Conservation (phyloP, 192 early-diverging fungal species). For the Coemansia sp. region DNA sequence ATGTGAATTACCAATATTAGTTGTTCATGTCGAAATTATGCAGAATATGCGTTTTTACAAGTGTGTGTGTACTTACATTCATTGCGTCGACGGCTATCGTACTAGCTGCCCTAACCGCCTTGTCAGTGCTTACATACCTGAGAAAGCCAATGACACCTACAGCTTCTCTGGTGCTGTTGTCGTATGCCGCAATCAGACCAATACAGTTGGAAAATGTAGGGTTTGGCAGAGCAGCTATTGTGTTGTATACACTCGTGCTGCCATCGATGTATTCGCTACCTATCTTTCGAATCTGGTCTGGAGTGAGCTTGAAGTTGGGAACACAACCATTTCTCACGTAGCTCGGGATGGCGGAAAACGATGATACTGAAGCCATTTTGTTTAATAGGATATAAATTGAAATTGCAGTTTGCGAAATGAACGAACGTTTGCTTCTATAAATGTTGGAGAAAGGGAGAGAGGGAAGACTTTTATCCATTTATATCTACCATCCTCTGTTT, state of each 20-base stretch:
- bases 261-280: neutral
- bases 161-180: conserved; percentile 18
- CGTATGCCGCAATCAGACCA: conserved; percentile 9
- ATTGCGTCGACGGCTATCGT: conserved; percentile 55
- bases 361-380: neutral
- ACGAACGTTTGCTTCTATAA: no score
- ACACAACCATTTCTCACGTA: neutral
- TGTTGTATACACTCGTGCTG: conserved; percentile 2
- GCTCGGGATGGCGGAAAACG: neutral
- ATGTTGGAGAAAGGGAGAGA: no score
- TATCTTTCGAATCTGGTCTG: neutral
- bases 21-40: no score
- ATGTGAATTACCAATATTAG: no score
- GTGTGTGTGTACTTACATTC: conserved; percentile 3
- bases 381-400: neutral
- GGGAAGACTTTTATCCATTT: no score
- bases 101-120: conserved; percentile 61
- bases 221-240: conserved; percentile 1
- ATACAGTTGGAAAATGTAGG: conserved; percentile 29
- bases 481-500: no score
- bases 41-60: neutral
- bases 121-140: conserved; percentile 38
- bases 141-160: conserved; percentile 11
- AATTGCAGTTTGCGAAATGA: no score
- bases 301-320: conserved; percentile 1